A percentile compares a stretch with the other conserved stretches of the same genome.
Conservation (phyloP, 495 filamentous ascomycete genomes). For the Bathelium albidoporum region DNA sequence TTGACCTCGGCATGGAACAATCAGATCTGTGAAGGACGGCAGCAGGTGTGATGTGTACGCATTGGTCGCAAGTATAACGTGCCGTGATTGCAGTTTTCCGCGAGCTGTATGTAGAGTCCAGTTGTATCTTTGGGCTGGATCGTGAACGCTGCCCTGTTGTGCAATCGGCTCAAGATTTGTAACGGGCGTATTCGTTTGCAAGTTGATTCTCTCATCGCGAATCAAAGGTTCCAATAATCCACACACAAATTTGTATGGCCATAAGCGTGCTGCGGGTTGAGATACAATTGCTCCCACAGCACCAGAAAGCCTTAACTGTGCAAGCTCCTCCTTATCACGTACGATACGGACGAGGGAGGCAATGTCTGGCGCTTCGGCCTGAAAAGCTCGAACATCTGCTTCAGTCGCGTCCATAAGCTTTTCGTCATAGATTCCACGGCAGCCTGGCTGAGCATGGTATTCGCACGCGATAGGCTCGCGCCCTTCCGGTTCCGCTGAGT, state of each 20-base stretch:
- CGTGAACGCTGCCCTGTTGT: slow-evolving; percentile 14
- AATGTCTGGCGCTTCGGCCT: slow-evolving; percentile 42
- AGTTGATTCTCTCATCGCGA: slow-evolving; percentile 42
- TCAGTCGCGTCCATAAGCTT: slow-evolving; percentile 38
- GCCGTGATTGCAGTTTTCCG: slow-evolving; percentile 46
- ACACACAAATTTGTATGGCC: slow-evolving; percentile 74
- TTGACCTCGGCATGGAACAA: slow-evolving; percentile 67
- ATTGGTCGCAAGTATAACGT: slow-evolving; percentile 70
- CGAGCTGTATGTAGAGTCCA: slow-evolving; percentile 54
- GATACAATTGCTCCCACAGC: slow-evolving; percentile 37
- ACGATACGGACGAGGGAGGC: slow-evolving; percentile 28
- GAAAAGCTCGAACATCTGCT: slow-evolving; percentile 33
- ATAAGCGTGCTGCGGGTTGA: slow-evolving; percentile 42
- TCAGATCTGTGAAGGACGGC: slow-evolving; percentile 54
- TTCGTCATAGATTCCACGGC: slow-evolving; percentile 44
- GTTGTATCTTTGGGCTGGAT: slow-evolving; percentile 15
- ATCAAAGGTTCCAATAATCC: slow-evolving; percentile 51
- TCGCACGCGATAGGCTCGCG: slow-evolving; percentile 50
- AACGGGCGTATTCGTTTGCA: slow-evolving; percentile 67
- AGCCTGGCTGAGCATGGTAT: slow-evolving; percentile 41
- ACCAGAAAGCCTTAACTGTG: slow-evolving; percentile 31
- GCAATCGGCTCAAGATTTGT: slow-evolving; percentile 30
- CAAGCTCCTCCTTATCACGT: slow-evolving; percentile 23
- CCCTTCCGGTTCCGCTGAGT: neutral
- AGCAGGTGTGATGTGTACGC: slow-evolving; percentile 65